Percentiles rank a stretch among this genome's conserved stretches.
Evolutionary conservation across 192 early-diverging fungal species (phyloP).

Genomic region (Backusella australiensis): DNA sequence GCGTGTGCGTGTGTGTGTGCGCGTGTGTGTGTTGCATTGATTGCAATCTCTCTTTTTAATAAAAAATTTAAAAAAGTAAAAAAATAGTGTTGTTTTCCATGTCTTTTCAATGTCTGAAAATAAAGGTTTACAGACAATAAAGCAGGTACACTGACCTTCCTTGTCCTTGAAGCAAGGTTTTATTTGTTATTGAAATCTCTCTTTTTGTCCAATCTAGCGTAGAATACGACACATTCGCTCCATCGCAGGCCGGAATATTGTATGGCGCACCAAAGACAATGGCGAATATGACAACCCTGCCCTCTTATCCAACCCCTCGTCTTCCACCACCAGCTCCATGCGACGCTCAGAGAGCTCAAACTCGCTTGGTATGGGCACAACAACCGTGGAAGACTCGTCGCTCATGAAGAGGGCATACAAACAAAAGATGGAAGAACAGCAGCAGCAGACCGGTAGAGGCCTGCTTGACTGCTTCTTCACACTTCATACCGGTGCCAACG

Average conservation of each 20-base stretch:
- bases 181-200: neutral
- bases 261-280: conserved; percentile 13
- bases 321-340: conserved; percentile 1
- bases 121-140: conserved; percentile 2
- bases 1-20: neutral
- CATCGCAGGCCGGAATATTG: conserved; percentile 31
- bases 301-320: neutral
- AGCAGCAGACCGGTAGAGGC: conserved; percentile 14
- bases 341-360: conserved; percentile 19
- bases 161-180: neutral
- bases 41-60: neutral
- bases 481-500: conserved; percentile 32
- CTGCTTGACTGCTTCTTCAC: conserved; percentile 45
- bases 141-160: neutral
- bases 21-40: neutral
- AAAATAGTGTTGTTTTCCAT: conserved; percentile 9
- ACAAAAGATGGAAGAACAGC: neutral
- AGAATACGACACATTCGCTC: conserved; percentile 33
- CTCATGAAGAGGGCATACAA: conserved; percentile 19
- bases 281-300: neutral
- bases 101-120: neutral
- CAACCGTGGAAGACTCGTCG: conserved; percentile 21
- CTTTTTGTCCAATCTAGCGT: conserved; percentile 13
- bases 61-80: neutral
- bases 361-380: conserved; percentile 9